Percentiles rank a stretch among this genome's conserved stretches.
These are phyloP conservation scores for Kluyveromyces marxianus DNA, from an alignment of 1,139 yeast genomes.

Conservation along the genomic window DNA sequence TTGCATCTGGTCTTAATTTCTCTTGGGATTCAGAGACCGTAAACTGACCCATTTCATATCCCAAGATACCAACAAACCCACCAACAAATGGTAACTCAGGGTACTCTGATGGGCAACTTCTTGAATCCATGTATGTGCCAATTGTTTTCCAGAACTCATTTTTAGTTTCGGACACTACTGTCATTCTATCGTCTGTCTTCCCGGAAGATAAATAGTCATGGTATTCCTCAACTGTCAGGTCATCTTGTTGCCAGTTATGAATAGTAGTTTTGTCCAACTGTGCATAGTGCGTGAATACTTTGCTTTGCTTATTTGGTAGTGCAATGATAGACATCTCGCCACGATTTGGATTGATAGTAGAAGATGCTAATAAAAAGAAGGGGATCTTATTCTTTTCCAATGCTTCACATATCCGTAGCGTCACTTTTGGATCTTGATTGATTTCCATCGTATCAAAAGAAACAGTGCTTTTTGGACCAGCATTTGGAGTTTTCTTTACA, in stretches of 20 bases:
- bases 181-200: slow-evolving; percentile 6
- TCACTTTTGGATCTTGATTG: slow-evolving; percentile 15
- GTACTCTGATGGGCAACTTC: slow-evolving; percentile 15
- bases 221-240: slow-evolving; percentile 9
- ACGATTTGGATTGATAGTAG: slow-evolving; percentile 21
- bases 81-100: slow-evolving; percentile 68
- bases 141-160: slow-evolving; percentile 32
- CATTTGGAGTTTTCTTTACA: slow-evolving; percentile 4
- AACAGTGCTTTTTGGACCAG: slow-evolving; percentile 2
- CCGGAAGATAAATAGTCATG: slow-evolving; percentile 13
- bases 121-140: slow-evolving; percentile 41
- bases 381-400: slow-evolving; percentile 9
- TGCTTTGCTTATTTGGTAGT: slow-evolving; percentile 49
- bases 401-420: slow-evolving; percentile 19
- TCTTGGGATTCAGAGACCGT: slow-evolving; percentile 32
- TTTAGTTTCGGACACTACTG: slow-evolving; percentile 18
- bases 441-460: slow-evolving; percentile 5
- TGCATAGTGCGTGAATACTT: slow-evolving; percentile 53
- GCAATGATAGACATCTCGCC: slow-evolving; percentile 90
- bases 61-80: slow-evolving; percentile 76
- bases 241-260: slow-evolving; percentile 25
- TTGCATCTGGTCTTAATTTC: slow-evolving; percentile 54
- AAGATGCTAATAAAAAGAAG: slow-evolving; percentile 27
- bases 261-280: slow-evolving; percentile 30
- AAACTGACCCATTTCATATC: slow-evolving; percentile 74